Base-by-base conservation (phyloP, 768 basidiomycete genomes). In the Auricularia cornea region DNA sequence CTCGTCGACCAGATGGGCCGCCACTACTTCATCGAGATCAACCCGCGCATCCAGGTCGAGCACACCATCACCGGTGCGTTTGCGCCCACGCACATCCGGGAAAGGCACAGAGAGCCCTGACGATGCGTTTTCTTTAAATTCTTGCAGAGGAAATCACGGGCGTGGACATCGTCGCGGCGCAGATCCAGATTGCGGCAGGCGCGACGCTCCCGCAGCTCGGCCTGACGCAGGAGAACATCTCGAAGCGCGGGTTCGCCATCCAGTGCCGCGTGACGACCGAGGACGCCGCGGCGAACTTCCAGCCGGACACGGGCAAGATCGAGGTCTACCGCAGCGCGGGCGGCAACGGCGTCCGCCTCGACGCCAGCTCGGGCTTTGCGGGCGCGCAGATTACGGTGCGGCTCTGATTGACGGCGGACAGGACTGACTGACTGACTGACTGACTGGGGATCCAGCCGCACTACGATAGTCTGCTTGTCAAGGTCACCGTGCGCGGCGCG, bases 1-100 rank as follows among this genome's bases (percentile, higher is more conserved):
- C 81, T 99, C 75, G 94, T 98, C 66, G 97, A 98, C 76, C 91
- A 94, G 73, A 85, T 90, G 81, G 94, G 92, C 69, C 83, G 94
- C 69, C 94, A 97, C 76, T 98, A 98, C 78, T 98, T 99, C 79
- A 98, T 99, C 71, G 97, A 99, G 77, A 98, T 99, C 70, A 98
- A 98, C 76, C 94, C 97, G 32, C 94, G 97, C 78, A 98, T 99
- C 70, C 97, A 99, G 76, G 97, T 99, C 77, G 97, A 98, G 73
- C 97, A 98, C 77, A 98, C 97, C 63, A 98, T 98, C 74, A 98
- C 97, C 65, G 94, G 94, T 92, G 68, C 60, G 78, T 73, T 3
- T 23, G 5, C 33, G 54, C 28, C 38, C 32, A 62, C 48, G 59
- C 61, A 69, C 41, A 67, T 59, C 59, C 54, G 60, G 44, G 48